phyloP scores from a whole-genome alignment of 768 basidiomycete species.

The Gelatoporia subvermispora region DNA sequence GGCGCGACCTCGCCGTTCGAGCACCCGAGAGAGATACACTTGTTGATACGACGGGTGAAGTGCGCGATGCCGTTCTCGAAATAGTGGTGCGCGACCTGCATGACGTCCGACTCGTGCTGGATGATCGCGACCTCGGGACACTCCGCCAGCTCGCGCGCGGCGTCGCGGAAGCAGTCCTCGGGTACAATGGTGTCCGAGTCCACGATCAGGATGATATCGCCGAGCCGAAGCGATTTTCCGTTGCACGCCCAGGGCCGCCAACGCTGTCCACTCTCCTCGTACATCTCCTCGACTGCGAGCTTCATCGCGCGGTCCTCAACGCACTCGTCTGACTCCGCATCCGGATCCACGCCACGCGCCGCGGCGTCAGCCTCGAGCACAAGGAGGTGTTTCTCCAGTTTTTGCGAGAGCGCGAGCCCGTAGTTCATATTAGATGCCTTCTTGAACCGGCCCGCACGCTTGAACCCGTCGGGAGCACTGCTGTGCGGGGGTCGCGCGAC shows the following conservation, averaged over 20 bases:
- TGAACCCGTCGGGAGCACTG: constrained; percentile 56
- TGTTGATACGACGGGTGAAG: constrained; percentile 86
- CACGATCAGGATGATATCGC: constrained; percentile 75
- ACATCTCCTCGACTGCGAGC: constrained; percentile 71
- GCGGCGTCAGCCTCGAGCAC: constrained; percentile 39
- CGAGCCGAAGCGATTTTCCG: constrained; percentile 68
- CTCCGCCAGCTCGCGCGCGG: constrained; percentile 78
- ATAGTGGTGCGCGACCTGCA: constrained; percentile 86
- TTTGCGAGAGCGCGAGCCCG: constrained; percentile 62
- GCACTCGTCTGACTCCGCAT: constrained; percentile 39
- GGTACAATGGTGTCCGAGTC: constrained; percentile 81
- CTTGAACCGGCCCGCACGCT: constrained; percentile 87
- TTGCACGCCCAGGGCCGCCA: constrained; percentile 79
- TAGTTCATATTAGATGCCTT: constrained; percentile 94
- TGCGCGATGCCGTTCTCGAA: constrained; percentile 89
- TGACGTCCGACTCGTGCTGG: constrained; percentile 90
- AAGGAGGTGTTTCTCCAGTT: constrained; percentile 47
- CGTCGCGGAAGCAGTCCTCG: constrained; percentile 88
- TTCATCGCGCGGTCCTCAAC: constrained; percentile 72
- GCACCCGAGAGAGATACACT: constrained; percentile 72
- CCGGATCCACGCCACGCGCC: constrained; percentile 32
- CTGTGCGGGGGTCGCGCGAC: constrained; percentile 77
- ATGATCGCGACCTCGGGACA: constrained; percentile 85
- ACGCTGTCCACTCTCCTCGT: constrained; percentile 46
- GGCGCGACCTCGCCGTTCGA: constrained; percentile 82